Base-by-base conservation (phyloP, 306 rosid species). In the Gleditsia sinensis region DNA sequence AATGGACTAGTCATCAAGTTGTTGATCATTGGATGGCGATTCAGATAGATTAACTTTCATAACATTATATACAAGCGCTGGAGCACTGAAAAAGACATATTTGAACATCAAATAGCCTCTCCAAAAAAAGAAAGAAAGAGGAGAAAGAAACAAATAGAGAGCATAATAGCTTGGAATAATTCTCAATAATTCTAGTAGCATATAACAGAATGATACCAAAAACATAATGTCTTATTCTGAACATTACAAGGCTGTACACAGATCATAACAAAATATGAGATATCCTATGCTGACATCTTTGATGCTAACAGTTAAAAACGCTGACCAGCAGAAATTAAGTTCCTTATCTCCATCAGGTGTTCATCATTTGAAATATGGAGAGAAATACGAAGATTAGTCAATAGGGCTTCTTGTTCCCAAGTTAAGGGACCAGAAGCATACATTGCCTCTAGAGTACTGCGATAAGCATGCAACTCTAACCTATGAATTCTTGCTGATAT, bases 331-430 rank as follows among this genome's bases (percentile, higher is more conserved):
- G 82, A 80, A 68, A 77, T 74, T 73, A 84, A 69, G 55, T 73
- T 72, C 75, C 60, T 76, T 72, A 83, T 68, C 82, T 72, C 80
- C 49, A 63, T 72, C 82, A 68, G 76, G 75, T 83, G 32, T 86
- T 92, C 97, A 82, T 94, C 99, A 75, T 92, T 90, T 10, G 99
- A 88, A 75, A 94, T 83, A 78, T 88, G 84, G 65, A 94, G 96
- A 72, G 91, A 82, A 67, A 83, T 85, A 45, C 99, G 97, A 75
- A 94, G 92, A 67, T 84, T 88, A 68, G 99, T 92, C 87, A 94
- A 77, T 69, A 88, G 73, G 36, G 75, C 90, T 90, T 90, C 92
- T 39, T 92, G 82, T 75, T 90, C 97, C 99, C 98, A 94, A 79
- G 90, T 94, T 83, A 94, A 81, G 85, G 91, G 85, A 75, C 99